Evolutionary conservation across 2,329 filamentous ascomycete species (phyloP).

Genomic region (Colletotrichum sp.): DNA sequence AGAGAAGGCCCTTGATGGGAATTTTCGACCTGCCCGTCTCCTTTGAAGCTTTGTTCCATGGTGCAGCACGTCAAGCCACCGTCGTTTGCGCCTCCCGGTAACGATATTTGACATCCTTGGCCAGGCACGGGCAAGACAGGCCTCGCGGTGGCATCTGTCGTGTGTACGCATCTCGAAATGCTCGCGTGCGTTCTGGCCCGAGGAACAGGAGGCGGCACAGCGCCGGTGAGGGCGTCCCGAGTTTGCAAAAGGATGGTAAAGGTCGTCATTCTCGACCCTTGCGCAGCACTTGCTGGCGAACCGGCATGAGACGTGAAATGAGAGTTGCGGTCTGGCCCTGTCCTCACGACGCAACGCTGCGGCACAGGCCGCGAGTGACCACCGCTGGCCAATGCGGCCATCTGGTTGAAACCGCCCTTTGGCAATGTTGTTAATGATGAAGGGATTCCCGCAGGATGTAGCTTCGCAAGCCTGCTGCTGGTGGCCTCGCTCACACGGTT

Average conservation of each 20-base stretch:
- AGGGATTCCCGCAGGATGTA: not conserved
- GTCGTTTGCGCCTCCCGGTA: not conserved
- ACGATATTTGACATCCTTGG: not conserved
- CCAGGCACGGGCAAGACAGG: not conserved
- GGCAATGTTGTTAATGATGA: not conserved
- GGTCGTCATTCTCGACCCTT: not conserved
- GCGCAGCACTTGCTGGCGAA: not conserved
- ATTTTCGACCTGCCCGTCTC: not conserved
- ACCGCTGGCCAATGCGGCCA: not conserved
- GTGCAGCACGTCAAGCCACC: slow-evolving; percentile 5
- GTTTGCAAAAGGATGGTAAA: not conserved
- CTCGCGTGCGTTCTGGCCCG: not conserved
- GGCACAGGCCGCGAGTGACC: not conserved
- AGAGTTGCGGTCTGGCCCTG: not conserved
- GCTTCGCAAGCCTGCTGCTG: not conserved
- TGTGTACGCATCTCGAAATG: not conserved
- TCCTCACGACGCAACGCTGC: not conserved
- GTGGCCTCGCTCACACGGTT: not conserved
- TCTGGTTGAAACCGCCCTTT: not conserved
- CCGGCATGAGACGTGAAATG: not conserved
- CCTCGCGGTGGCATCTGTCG: not conserved
- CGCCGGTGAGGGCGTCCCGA: not conserved
- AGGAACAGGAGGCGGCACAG: slow-evolving; percentile 6
- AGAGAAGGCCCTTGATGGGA: not conserved
- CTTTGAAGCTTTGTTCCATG: not conserved